Conservation (phyloP, 306 rosid species). For the Begonia fuchsioides region DNA sequence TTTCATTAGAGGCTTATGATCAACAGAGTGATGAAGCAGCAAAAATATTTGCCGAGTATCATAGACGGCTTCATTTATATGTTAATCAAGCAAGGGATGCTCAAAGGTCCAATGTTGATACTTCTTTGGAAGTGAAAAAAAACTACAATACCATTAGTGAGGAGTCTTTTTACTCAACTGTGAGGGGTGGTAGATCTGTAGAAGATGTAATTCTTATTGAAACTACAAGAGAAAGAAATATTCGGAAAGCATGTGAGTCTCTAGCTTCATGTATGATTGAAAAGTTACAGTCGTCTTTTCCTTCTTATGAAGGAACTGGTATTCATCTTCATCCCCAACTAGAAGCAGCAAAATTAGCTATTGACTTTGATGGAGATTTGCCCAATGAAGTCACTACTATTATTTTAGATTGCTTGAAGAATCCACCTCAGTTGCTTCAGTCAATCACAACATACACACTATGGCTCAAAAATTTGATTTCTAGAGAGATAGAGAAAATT, state of each 20-base stretch:
- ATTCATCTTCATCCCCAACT: slow-evolving; percentile 68
- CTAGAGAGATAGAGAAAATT: slow-evolving; percentile 88
- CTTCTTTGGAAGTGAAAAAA: slow-evolving; percentile 44
- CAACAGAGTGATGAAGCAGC: slow-evolving; percentile 84
- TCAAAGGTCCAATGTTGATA: slow-evolving; percentile 63
- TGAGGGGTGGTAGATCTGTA: slow-evolving; percentile 56
- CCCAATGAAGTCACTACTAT: slow-evolving; percentile 73
- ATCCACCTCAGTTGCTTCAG: slow-evolving; percentile 86
- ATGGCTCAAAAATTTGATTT: slow-evolving; percentile 54
- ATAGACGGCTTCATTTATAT: slow-evolving; percentile 66
- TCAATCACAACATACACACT: slow-evolving; percentile 66
- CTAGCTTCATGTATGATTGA: slow-evolving; percentile 69
- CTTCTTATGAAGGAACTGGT: slow-evolving; percentile 86
- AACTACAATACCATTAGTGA: slow-evolving; percentile 52
- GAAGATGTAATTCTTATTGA: slow-evolving; percentile 89
- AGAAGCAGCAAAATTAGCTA: slow-evolving; percentile 72
- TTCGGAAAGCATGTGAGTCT: slow-evolving; percentile 83
- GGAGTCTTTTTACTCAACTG: slow-evolving; percentile 92
- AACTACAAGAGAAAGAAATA: slow-evolving; percentile 65
- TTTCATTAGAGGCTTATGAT: slow-evolving; percentile 75
- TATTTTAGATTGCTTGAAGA: slow-evolving; percentile 59
- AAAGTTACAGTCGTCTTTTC: slow-evolving; percentile 64
- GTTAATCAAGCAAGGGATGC: slow-evolving; percentile 84
- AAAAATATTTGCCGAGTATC: slow-evolving; percentile 90
- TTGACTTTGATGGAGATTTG: slow-evolving; percentile 77